These are phyloP conservation scores for Emericellopsis cladophorae DNA, from an alignment of 2,329 filamentous ascomycete species.

Conservation along the genomic window DNA sequence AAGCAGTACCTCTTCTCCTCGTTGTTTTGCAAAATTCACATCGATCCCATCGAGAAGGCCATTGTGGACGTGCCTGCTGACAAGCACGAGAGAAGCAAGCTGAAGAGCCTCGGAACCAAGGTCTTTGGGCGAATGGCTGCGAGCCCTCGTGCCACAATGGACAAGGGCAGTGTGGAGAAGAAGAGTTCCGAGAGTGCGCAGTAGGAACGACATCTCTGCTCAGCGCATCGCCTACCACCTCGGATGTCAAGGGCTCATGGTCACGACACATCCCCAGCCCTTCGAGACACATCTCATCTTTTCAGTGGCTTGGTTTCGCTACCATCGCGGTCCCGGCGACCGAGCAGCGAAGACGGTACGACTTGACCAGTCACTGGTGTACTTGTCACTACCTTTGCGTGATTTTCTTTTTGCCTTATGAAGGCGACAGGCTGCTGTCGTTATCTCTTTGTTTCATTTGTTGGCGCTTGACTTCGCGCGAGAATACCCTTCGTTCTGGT, in stretches of 20 bases:
- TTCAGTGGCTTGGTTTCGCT: too few relatives aligned
- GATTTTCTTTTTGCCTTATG: background rate
- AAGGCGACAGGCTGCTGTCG: background rate
- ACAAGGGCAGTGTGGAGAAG: constrained; percentile 37
- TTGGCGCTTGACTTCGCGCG: too few relatives aligned
- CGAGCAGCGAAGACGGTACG: too few relatives aligned
- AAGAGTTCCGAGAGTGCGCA: constrained; percentile 26
- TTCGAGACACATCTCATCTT: too few relatives aligned
- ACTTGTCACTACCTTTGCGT: too few relatives aligned
- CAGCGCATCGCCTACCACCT: too few relatives aligned
- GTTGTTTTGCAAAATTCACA: constrained; percentile 79
- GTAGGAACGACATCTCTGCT: background rate
- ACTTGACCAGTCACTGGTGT: too few relatives aligned
- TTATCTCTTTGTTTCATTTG: constrained; percentile 3
- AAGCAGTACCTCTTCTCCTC: constrained; percentile 93
- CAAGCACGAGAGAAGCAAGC: constrained; percentile 30
- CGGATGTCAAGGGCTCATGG: too few relatives aligned
- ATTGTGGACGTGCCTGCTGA: constrained; percentile 37
- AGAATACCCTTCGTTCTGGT: too few relatives aligned
- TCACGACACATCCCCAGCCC: too few relatives aligned
- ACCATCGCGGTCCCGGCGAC: too few relatives aligned
- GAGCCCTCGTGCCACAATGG: constrained; percentile 39
- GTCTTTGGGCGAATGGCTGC: constrained; percentile 43
- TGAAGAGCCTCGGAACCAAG: constrained; percentile 43
- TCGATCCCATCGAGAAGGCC: constrained; percentile 41